Evolutionary conservation across 352 stramenopile genomes (phyloP).

Genomic region (Pythium monospermum): DNA sequence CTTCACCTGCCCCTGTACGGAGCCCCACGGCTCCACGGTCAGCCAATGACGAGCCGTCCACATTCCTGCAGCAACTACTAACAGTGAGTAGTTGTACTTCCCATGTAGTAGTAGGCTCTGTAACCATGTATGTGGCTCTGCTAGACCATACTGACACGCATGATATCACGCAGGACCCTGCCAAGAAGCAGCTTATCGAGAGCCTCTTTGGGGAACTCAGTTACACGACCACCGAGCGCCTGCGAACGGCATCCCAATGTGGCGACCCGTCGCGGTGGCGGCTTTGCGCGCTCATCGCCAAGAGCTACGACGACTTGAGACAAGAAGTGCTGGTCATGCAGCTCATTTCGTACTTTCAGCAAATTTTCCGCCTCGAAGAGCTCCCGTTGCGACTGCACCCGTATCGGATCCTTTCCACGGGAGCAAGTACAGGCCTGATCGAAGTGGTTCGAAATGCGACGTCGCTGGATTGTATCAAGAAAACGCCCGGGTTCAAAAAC

Average conservation of each 20-base stretch:
- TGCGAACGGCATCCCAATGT: constrained; percentile 15
- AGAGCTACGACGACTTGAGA: constrained; percentile 95
- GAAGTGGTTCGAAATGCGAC: constrained; percentile 95
- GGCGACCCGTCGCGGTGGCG: constrained; percentile 28
- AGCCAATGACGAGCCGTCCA: background rate
- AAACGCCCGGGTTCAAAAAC: constrained; percentile 77
- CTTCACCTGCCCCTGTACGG: no score
- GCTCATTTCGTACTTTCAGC: constrained; percentile 93
- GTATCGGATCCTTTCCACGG: constrained; percentile 96
- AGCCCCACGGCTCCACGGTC: no score
- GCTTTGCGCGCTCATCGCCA: constrained; percentile 91
- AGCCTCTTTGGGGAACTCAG: constrained; percentile 72
- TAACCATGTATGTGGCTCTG: no score
- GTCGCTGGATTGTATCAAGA: constrained; percentile 97
- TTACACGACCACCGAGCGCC: constrained; percentile 34
- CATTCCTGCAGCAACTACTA: background rate
- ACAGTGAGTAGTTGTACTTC: background rate
- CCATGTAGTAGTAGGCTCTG: no score
- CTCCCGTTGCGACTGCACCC: constrained; percentile 91
- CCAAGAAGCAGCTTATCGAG: constrained; percentile 44
- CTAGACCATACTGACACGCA: background rate
- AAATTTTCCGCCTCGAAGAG: constrained; percentile 90
- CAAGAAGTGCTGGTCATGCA: constrained; percentile 98
- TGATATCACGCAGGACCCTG: constrained; percentile 22
- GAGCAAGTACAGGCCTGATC: constrained; percentile 93